These are phyloP conservation scores for Penicillium sp. DNA, from an alignment of 2,329 filamentous ascomycete species.

Conservation along the genomic window DNA sequence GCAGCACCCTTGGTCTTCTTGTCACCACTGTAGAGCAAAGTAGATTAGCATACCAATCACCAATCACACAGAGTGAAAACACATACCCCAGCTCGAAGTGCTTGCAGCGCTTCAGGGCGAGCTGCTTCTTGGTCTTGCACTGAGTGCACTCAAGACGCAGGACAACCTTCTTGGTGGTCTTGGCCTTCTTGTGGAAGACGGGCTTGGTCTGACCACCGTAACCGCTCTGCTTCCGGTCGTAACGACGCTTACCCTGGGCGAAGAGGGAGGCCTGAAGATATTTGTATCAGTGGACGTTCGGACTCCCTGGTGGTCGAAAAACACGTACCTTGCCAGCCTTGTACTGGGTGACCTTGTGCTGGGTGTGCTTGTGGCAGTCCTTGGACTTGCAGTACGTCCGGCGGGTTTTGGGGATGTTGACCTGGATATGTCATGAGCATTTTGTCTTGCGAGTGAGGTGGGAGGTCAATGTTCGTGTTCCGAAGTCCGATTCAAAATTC, in stretches of 20 bases:
- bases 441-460: constrained; percentile 7
- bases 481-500: constrained; percentile 13
- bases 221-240: constrained; percentile 98
- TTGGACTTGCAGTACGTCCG: constrained; percentile 98
- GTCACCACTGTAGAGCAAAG: constrained; percentile 74
- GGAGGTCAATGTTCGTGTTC: constrained; percentile 8
- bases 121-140: constrained; percentile 98
- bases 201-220: constrained; percentile 99
- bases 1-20: constrained; percentile 99
- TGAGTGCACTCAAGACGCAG: constrained; percentile 94
- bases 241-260: constrained; percentile 99
- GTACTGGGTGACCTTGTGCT: constrained; percentile 95
- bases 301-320: constrained; percentile 16
- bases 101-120: constrained; percentile 99
- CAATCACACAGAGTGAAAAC: background rate
- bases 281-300: constrained; percentile 27
- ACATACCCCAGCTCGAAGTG: constrained; percentile 99
- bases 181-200: constrained; percentile 99
- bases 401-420: constrained; percentile 98
- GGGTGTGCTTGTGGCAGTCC: constrained; percentile 89
- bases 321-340: constrained; percentile 82
- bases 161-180: constrained; percentile 99
- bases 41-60: constrained; percentile 44
- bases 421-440: constrained; percentile 55
- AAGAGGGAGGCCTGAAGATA: constrained; percentile 74